Evolutionary conservation across 306 rosid genomes (phyloP).

Genomic region (Vachellia pachyceras): DNA sequence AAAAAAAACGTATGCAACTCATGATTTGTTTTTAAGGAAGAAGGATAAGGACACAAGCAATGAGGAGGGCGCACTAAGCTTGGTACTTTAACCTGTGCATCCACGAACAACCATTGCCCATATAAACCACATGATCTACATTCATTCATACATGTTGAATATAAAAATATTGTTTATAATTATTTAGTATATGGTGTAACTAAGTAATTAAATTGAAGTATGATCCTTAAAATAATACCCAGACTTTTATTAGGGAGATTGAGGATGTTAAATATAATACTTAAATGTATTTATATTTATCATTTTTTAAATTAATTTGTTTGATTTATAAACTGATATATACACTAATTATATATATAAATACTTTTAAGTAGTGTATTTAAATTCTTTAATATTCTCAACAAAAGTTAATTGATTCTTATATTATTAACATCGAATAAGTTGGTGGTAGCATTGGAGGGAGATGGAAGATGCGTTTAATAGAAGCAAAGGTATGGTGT

Average conservation of each 20-base stretch:
- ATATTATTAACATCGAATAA: too few relatives aligned
- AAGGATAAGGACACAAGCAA: slow-evolving; percentile 19
- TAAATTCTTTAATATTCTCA: too few relatives aligned
- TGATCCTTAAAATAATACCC: too few relatives aligned
- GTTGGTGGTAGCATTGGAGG: neutral
- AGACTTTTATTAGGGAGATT: too few relatives aligned
- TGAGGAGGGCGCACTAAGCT: slow-evolving; percentile 26
- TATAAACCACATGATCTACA: slow-evolving; percentile 1
- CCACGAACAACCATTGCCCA: neutral
- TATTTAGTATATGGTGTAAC: neutral
- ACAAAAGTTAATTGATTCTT: too few relatives aligned
- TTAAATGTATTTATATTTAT: too few relatives aligned
- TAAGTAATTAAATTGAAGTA: neutral
- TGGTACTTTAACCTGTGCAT: slow-evolving; percentile 7
- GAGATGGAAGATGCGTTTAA: neutral
- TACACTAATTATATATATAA: too few relatives aligned
- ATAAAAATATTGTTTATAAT: too few relatives aligned
- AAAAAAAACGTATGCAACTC: neutral
- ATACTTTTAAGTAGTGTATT: too few relatives aligned
- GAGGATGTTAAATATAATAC: too few relatives aligned
- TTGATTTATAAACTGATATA: too few relatives aligned
- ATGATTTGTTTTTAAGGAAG: neutral
- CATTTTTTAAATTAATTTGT: too few relatives aligned
- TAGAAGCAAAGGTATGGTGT: neutral
- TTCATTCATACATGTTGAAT: neutral